Base-by-base conservation (phyloP, 345 rosid genomes). In the Boechera retrofracta region DNA sequence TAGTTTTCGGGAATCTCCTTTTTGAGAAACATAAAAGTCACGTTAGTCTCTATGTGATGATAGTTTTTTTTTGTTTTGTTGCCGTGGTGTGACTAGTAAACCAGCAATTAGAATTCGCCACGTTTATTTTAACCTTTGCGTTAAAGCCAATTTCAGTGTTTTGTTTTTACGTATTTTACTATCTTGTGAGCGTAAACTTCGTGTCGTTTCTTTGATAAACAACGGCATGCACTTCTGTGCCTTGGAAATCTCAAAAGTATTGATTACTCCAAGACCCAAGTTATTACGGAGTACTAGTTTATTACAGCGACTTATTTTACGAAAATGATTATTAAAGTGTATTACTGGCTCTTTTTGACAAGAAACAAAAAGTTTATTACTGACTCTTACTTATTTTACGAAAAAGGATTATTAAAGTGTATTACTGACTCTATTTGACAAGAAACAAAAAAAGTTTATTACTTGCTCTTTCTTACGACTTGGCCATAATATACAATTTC, bases 11-110 rank as follows among this genome's bases (percentile, higher is more conserved):
- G 53, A 41, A 41, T 64, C n/a, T 41, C 36, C 45, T 54, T 52
- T 60, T 13, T 5, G 39, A 41, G 16, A 60, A 60, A 44, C 39
- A 18, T 15, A 53, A 69, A 53, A 69, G 38, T 68, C 63, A 76
- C 69, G 74, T 76, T 57, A 4, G 31, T 66, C 7, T 36, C 39
- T 6, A 6, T 35, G 39, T 35, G 6, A 33, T 33, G 6, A 33
- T 33, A 1, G 55, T 42, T 24, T 45, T 39, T 39, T 21, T 21
- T 21, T 21, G 24, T 21, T 21, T 29, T 52, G 15, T 52, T 8
- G 67, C 16, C 28, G 42, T 65, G 48, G 41, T 29, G 6, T 45
- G 69, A 45, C 55, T 65, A 45, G 15, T 11, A 58, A 8, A 2
- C 16, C 29, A 65, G 73, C 49, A 45, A 48, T 35, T 15, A 47